Evolutionary conservation across 2,329 filamentous ascomycete species (phyloP).

Genomic region (Arachnomyces sp.): DNA sequence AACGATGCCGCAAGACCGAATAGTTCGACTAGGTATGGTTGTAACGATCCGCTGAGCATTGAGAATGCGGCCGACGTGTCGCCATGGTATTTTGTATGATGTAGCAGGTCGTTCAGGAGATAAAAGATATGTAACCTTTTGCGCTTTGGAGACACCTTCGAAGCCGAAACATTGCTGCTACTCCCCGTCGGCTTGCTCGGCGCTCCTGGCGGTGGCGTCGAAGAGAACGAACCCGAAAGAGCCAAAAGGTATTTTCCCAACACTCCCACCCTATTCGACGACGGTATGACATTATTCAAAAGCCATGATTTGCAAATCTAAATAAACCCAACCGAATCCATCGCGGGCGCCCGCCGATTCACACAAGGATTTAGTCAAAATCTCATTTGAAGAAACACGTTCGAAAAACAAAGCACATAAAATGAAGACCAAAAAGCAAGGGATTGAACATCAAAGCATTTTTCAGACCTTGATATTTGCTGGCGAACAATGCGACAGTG

Average conservation of each 20-base stretch:
- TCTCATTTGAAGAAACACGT: slow-evolving; percentile 3
- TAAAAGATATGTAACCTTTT: slow-evolving; percentile 70
- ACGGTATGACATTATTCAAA: slow-evolving; percentile 62
- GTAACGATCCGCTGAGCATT: slow-evolving; percentile 49
- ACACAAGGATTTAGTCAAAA: slow-evolving; percentile 13
- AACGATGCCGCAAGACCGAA: slow-evolving; percentile 49
- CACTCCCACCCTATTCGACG: slow-evolving; percentile 56
- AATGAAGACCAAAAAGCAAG: slow-evolving; percentile 5
- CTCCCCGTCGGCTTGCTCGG: slow-evolving; percentile 6
- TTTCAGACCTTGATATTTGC: slow-evolving; percentile 81
- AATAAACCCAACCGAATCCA: slow-evolving; percentile 11
- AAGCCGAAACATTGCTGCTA: slow-evolving; percentile 15
- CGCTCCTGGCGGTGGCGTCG: slow-evolving; percentile 11
- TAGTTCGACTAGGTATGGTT: slow-evolving; percentile 55
- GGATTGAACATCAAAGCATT: slow-evolving; percentile 18
- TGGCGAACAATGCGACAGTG: slow-evolving; percentile 64
- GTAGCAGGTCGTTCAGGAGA: slow-evolving; percentile 68
- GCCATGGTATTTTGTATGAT: slow-evolving; percentile 55
- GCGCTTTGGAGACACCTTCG: slow-evolving; percentile 52
- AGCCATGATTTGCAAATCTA: slow-evolving; percentile 90
- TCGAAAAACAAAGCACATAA: not conserved
- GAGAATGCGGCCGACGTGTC: slow-evolving; percentile 35
- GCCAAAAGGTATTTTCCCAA: slow-evolving; percentile 70
- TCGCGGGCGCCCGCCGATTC: slow-evolving; percentile 3
- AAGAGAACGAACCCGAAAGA: slow-evolving; percentile 53